phyloP scores from a whole-genome alignment of 768 basidiomycete species.

The Rhodosporidiobolus sp. region DNA sequence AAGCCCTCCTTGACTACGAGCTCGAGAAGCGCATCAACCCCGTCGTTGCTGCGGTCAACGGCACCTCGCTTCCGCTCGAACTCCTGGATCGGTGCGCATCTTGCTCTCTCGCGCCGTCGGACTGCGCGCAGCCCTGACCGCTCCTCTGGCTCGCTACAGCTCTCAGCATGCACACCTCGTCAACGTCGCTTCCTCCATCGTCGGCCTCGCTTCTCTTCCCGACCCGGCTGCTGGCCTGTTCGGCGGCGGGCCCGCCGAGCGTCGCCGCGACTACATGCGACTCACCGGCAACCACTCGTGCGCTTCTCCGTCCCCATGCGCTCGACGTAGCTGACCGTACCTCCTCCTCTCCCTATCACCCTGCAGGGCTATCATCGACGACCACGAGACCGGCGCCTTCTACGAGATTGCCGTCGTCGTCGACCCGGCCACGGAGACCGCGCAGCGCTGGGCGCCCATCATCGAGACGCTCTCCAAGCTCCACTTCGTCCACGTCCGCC shows the following conservation, averaged over 20 bases:
- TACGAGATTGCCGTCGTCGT: conserved; percentile 65
- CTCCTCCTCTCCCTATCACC: background rate
- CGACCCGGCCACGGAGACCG: conserved; percentile 78
- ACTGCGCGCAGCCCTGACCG: background rate
- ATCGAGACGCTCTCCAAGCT: conserved; percentile 54
- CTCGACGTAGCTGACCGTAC: too few species aligned
- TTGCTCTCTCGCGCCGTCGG: too few species aligned
- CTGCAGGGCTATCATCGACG: conserved; percentile 17
- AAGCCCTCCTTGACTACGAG: conserved; percentile 70
- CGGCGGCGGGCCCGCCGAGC: conserved; percentile 11
- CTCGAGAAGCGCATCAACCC: conserved; percentile 65
- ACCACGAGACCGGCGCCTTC: conserved; percentile 4
- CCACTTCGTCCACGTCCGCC: conserved; percentile 56
- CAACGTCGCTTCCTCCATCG: conserved; percentile 65
- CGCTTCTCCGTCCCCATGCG: background rate
- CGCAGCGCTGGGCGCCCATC: conserved; percentile 80
- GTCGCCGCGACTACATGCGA: conserved; percentile 3
- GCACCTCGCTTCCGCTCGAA: conserved; percentile 51
- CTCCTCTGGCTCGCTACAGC: background rate
- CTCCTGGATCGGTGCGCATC: conserved; percentile 1
- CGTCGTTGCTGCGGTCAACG: conserved; percentile 62
- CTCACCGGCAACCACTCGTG: conserved; percentile 26
- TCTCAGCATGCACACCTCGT: conserved; percentile 60
- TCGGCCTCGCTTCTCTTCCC: conserved; percentile 62
- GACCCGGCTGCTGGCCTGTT: conserved; percentile 49